These are phyloP conservation scores for Dovyalis caffra DNA, from an alignment of 345 rosid species.

Conservation along the genomic window DNA sequence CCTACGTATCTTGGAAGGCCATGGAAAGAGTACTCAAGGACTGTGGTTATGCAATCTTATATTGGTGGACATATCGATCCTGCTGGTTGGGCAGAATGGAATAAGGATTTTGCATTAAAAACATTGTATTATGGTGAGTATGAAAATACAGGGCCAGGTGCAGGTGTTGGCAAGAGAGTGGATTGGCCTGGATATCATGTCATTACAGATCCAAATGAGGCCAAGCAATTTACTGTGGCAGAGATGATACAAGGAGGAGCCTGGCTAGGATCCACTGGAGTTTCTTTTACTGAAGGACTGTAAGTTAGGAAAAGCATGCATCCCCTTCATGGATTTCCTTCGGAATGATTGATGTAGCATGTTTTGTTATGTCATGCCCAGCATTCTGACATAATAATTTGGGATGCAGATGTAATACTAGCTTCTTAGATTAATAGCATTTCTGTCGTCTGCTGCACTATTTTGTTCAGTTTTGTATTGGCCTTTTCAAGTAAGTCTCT, in stretches of 20 bases:
- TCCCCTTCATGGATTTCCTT: not conserved
- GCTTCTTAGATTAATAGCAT: no score
- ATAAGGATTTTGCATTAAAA: conserved; percentile 6
- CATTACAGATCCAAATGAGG: conserved; percentile 13
- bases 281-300: conserved; percentile 16
- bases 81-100: conserved; percentile 20
- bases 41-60: conserved; percentile 15
- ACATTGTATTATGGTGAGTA: conserved; percentile 19
- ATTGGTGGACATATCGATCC: conserved; percentile 12
- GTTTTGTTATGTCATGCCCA: not conserved
- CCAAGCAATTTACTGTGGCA: conserved; percentile 11
- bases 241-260: conserved; percentile 13
- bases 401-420: no score
- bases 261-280: conserved; percentile 15
- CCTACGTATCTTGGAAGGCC: conserved; percentile 21
- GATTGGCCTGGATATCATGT: conserved; percentile 13
- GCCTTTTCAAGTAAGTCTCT: no score
- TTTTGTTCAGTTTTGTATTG: no score
- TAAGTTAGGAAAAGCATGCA: not conserved
- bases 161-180: not conserved
- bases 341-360: not conserved
- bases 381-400: not conserved
- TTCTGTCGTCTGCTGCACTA: no score
- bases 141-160: conserved; percentile 11
- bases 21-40: conserved; percentile 15